Base-by-base conservation (phyloP, 805 yeast species). In the Candida nonsorbophila region DNA sequence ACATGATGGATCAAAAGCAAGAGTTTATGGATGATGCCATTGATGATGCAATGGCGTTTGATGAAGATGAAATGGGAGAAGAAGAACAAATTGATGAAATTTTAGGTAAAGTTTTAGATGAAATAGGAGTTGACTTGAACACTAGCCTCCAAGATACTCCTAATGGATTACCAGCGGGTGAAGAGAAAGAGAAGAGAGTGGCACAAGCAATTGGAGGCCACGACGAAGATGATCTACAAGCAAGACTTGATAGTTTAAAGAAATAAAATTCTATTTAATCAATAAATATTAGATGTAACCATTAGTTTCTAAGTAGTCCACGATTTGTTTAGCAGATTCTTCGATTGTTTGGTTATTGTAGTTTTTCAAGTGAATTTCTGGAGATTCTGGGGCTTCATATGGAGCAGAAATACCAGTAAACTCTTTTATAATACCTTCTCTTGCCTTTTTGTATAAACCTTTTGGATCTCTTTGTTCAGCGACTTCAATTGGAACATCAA, bases 11-110 rank as follows among this genome's bases (percentile, higher is more conserved):
- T 55, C 98, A 92, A 61, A 80, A 95, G 49, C 97, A 94, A 56
- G 99, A 94, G 54, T 85, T 94, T 76, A 92, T 92, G 83, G 98
- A 92, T 52, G 98, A 92, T 52, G 94, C 96, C 12, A 81, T 92
- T 45, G 99, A 92, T 51, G 96, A 90, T 53, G 84, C 92, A 12
- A 86, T 92, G 92, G 95, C 82, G 30, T 86, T 80, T 47, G 97
- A 85, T 46, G 66, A 58, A 16, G 65, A 58, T 33, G 77, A 84
- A 34, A 83, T 79, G 41, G 86, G 74, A 14, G 94, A 84, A 37
- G 94, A 83, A 39, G 92, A 82, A 41, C 95, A 88, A 53, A 81
- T 83, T 3, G 96, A 88, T 49, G 95, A 87, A 47, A 82, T 88
- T 29, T 92, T 94, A 28, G 77, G 79, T 48, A 85, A 81, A 55